Conservation (phyloP, 257 asterid species). For the Plantago ovata region DNA sequence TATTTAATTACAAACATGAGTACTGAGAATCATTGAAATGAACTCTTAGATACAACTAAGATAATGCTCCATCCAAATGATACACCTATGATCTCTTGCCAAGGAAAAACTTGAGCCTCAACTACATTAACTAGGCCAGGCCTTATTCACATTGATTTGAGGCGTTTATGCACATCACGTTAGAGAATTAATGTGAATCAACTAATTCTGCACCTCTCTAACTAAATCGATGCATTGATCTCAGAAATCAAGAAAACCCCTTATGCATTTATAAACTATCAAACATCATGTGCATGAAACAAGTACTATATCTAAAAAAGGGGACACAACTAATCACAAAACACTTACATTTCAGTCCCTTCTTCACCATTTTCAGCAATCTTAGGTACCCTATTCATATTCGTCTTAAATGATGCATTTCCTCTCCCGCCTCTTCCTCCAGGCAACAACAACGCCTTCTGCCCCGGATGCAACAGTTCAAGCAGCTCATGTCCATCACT, state of each 20-base stretch:
- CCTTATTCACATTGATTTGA: not conserved
- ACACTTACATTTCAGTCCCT: conserved; percentile 80
- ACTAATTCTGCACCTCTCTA: too few relatives aligned
- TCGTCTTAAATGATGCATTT: conserved; percentile 76
- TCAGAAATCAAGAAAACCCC: not conserved
- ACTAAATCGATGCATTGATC: too few relatives aligned
- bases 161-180: not conserved
- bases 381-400: conserved; percentile 81
- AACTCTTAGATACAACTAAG: not conserved
- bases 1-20: not conserved
- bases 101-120: not conserved
- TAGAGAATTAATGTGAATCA: too few relatives aligned
- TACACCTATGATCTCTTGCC: not conserved
- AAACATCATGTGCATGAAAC: conserved; percentile 3
- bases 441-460: conserved; percentile 70
- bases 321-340: not conserved
- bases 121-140: too few relatives aligned
- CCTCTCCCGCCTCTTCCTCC: conserved; percentile 99
- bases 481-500: conserved; percentile 54
- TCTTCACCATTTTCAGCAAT: conserved; percentile 95
- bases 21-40: not conserved
- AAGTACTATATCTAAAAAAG: conserved; percentile 10
- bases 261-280: not conserved
- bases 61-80: not conserved
- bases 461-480: conserved; percentile 78